Base-by-base conservation (phyloP, 2,329 filamentous ascomycete species). In the Herpotrichia juniperi region DNA sequence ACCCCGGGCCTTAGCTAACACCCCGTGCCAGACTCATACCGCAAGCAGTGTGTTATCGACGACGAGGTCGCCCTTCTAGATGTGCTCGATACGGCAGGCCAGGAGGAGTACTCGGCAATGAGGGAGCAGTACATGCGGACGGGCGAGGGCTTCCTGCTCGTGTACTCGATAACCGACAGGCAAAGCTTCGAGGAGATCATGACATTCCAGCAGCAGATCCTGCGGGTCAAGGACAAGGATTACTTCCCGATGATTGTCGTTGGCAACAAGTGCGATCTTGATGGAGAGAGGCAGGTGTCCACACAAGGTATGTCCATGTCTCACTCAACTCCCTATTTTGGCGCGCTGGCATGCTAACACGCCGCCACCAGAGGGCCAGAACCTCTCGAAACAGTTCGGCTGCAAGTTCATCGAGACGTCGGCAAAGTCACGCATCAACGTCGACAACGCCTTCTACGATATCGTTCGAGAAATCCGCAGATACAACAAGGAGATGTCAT, bases 371-470 rank as follows among this genome's bases (percentile, higher is more conserved):
- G 93, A 97, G 87, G 93, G 93, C 68, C 89, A 94, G 78, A 84
- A 87, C 54, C 81, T 97, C 63, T 93, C 93, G 59, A 85, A 85
- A 65, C 87, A 88, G 59, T 97, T 99, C 76, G 88, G 87, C 72
- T 99, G 94, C 88, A 96, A 94, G 74, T 99, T 97, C 81, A 96
- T 97, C 79, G 94, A 99, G 82, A 97, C 94, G 11, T 99, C 94
- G 35, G 94, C 94, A 63, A 99, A 97, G 81, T 96, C 93, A 57
- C 89, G 93, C 74, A 96, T 94, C 81, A 97, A 97, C 73, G 94
- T 99, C 68, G 94, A 99, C 78, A 93, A 96, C 78, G 92, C 93
- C 49, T 99, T 99, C 80, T 97, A 93, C 83, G 93, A 97, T 74
- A 93, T 97, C 65, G 94, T 99, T 53, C 89, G 94, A 74, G 94